Percentiles rank a stretch among this genome's conserved stretches.
phyloP scores from a whole-genome alignment of 129 eudicot species.

The Escallonia rubra region DNA sequence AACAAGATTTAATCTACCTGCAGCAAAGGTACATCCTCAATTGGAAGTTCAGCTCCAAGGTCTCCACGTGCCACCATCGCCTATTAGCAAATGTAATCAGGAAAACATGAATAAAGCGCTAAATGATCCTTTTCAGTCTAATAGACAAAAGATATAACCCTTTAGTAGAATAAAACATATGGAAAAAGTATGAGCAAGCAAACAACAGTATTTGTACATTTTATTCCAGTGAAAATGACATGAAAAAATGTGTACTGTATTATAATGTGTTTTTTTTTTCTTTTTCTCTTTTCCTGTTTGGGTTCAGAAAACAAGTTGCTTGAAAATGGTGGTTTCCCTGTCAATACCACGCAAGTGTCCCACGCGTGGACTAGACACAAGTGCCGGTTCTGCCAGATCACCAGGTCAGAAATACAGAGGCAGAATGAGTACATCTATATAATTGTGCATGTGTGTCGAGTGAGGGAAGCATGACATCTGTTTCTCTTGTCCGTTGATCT shows the following conservation, averaged over 20 bases:
- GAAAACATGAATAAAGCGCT: neutral
- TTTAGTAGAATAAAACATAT: neutral
- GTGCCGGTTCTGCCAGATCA: too few species aligned
- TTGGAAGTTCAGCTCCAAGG: conserved; percentile 98
- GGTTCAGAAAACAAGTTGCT: neutral
- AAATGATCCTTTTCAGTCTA: neutral
- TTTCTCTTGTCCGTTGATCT: neutral
- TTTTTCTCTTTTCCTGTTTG: neutral
- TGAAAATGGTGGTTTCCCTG: neutral
- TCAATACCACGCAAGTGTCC: too few species aligned
- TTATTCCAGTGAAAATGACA: neutral
- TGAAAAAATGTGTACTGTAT: neutral
- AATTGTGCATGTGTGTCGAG: neutral
- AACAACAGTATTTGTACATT: neutral
- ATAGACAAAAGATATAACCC: neutral
- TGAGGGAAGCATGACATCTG: neutral
- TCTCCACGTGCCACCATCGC: conserved; percentile 99
- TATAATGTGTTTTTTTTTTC: neutral
- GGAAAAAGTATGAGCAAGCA: neutral
- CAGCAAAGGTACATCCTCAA: conserved; percentile 93
- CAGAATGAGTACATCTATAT: neutral
- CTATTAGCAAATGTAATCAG: conserved; percentile 25
- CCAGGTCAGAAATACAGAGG: too few species aligned
- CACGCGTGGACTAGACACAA: too few species aligned
- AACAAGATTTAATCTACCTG: conserved; percentile 43